Conservation (phyloP, 2,329 filamentous ascomycete genomes). For the Ceratocystis smalleyi region DNA sequence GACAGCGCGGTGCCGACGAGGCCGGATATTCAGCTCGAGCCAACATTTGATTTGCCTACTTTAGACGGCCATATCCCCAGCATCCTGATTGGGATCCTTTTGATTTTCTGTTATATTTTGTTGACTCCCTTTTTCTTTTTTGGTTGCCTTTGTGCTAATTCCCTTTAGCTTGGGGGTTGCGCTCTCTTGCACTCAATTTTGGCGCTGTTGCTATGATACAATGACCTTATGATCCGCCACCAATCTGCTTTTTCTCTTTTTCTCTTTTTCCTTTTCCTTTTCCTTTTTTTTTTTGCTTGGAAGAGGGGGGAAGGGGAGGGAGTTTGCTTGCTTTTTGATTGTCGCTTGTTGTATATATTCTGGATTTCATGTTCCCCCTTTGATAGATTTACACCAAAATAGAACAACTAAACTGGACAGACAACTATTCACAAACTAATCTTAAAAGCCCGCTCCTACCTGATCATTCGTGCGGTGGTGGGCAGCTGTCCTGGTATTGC, state of each 20-base stretch:
- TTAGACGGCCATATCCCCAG: too few relatives aligned
- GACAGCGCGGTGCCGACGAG: conserved; percentile 23
- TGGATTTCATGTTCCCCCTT: background rate
- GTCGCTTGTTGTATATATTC: background rate
- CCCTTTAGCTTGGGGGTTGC: background rate
- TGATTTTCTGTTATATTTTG: background rate
- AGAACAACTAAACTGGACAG: background rate
- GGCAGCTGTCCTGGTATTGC: background rate
- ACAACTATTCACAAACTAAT: too few relatives aligned
- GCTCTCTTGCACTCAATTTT: background rate
- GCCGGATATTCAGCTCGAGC: conserved; percentile 21
- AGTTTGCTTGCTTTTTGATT: background rate
- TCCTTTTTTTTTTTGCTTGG: too few relatives aligned
- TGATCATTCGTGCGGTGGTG: background rate
- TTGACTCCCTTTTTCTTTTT: conserved; percentile 3
- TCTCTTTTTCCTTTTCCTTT: too few relatives aligned
- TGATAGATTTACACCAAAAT: background rate
- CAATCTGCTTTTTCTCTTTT: background rate
- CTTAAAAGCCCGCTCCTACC: too few relatives aligned
- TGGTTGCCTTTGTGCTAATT: background rate
- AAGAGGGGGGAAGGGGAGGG: too few relatives aligned
- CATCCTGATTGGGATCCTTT: too few relatives aligned
- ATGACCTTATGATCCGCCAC: background rate
- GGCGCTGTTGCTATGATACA: background rate
- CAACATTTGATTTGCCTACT: background rate